These are phyloP conservation scores for Glycine tomentella DNA, from an alignment of 306 rosid species.

Conservation along the genomic window DNA sequence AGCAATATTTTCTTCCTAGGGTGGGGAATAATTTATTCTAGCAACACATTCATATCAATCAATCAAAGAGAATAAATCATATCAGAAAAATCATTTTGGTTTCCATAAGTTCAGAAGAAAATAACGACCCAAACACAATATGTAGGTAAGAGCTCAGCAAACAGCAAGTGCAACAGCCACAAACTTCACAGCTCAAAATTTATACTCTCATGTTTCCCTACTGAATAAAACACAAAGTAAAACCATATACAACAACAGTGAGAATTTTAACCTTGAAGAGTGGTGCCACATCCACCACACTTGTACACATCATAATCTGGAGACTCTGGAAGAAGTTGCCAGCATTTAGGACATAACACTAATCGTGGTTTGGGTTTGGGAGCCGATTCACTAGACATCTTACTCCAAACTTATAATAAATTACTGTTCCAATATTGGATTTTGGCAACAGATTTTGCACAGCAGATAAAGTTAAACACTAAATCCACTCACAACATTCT, in stretches of 20 bases:
- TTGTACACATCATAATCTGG: constrained; percentile 64
- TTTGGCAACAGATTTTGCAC: constrained; percentile 41
- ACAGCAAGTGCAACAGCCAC: constrained; percentile 12
- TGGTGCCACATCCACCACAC: constrained; percentile 89
- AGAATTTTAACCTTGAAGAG: constrained; percentile 73
- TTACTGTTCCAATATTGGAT: constrained; percentile 38
- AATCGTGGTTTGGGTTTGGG: constrained; percentile 67
- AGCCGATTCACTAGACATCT: constrained; percentile 64
- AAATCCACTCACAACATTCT: constrained; percentile 38
- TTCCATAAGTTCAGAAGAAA: too few species aligned
- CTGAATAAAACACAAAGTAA: not conserved
- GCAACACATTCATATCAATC: not conserved
- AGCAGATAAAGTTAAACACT: constrained; percentile 34
- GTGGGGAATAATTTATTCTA: not conserved
- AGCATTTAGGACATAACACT: constrained; percentile 88
- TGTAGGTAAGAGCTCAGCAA: not conserved
- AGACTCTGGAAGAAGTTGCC: constrained; percentile 70
- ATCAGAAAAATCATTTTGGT: not conserved
- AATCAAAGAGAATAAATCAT: constrained; percentile 9
- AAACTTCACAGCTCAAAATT: constrained; percentile 17
- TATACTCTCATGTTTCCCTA: not conserved
- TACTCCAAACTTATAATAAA: constrained; percentile 40
- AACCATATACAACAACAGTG: constrained; percentile 4
- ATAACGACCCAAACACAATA: constrained; percentile 35
- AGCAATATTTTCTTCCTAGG: constrained; percentile 6